These are phyloP conservation scores for Lignosus rhinocerotis DNA, from an alignment of 1,284 basidiomycete species.

Conservation along the genomic window DNA sequence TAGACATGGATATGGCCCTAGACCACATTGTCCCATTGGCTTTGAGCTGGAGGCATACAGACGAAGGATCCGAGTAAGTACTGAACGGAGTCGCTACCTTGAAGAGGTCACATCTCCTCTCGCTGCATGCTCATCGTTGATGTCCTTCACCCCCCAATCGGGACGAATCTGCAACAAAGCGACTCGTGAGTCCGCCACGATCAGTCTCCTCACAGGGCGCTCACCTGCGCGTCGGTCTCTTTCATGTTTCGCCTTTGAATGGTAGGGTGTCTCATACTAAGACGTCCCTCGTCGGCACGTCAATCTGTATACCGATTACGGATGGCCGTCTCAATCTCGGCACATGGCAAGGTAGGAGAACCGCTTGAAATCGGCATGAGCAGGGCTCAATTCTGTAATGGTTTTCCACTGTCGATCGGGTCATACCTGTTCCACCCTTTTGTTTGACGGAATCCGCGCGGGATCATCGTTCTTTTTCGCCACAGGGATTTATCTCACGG, in stretches of 20 bases:
- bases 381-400: no score
- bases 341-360: constrained; percentile 82
- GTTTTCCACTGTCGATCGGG: no score
- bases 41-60: constrained; percentile 86
- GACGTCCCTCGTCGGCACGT: constrained; percentile 79
- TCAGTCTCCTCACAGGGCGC: not conserved
- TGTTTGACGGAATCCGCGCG: not conserved
- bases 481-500: constrained; percentile 79
- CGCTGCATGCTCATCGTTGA: not conserved
- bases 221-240: not conserved
- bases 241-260: not conserved
- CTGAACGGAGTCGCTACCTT: no score
- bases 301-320: constrained; percentile 85
- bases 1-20: constrained; percentile 85
- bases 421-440: not conserved
- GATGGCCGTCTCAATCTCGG: constrained; percentile 81
- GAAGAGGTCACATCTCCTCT: no score
- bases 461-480: not conserved
- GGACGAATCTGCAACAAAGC: constrained; percentile 36
- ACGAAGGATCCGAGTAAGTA: constrained; percentile 87
- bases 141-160: not conserved
- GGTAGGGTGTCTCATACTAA: constrained; percentile 88
- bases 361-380: no score
- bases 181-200: constrained; percentile 60
- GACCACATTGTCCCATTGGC: constrained; percentile 87